A percentile compares a stretch with the other conserved stretches of the same genome.
These are phyloP conservation scores for Linnemannia exigua DNA, from an alignment of 192 early-diverging fungal species.

Conservation along the genomic window DNA sequence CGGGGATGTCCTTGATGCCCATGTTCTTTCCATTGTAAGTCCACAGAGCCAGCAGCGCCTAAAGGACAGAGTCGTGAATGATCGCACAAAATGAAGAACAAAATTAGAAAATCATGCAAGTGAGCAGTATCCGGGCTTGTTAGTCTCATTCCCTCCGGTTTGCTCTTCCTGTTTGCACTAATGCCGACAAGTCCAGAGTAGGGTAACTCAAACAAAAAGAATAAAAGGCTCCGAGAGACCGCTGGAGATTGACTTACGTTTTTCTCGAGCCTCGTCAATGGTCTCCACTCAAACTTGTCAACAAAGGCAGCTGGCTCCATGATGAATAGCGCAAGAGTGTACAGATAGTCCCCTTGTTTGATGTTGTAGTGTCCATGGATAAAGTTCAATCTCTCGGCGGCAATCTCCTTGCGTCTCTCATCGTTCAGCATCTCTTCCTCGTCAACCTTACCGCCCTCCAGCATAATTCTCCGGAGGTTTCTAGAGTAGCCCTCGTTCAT, in stretches of 20 bases:
- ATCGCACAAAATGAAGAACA: background rate
- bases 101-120: background rate
- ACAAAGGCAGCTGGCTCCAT: slow-evolving; percentile 45
- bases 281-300: slow-evolving; percentile 52
- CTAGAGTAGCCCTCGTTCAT: slow-evolving; percentile 49
- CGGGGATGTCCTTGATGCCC: slow-evolving; percentile 39
- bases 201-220: background rate
- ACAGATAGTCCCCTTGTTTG: slow-evolving; percentile 58
- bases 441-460: slow-evolving; percentile 4
- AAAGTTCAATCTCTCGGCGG: slow-evolving; percentile 53
- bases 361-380: slow-evolving; percentile 59
- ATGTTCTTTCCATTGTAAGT: slow-evolving; percentile 16
- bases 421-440: slow-evolving; percentile 27
- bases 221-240: background rate
- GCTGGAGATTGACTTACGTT: slow-evolving; percentile 38
- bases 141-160: background rate
- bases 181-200: background rate
- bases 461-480: slow-evolving; percentile 27
- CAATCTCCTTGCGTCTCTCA: slow-evolving; percentile 12
- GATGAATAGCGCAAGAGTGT: slow-evolving; percentile 54
- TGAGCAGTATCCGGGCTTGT: background rate
- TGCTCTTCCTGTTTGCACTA: background rate
- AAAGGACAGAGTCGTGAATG: background rate
- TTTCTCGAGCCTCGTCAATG: slow-evolving; percentile 46
- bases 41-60: slow-evolving; percentile 21